These are phyloP conservation scores for Aspergillus fischeri DNA, from an alignment of 2,329 filamentous ascomycete species.

Conservation along the genomic window DNA sequence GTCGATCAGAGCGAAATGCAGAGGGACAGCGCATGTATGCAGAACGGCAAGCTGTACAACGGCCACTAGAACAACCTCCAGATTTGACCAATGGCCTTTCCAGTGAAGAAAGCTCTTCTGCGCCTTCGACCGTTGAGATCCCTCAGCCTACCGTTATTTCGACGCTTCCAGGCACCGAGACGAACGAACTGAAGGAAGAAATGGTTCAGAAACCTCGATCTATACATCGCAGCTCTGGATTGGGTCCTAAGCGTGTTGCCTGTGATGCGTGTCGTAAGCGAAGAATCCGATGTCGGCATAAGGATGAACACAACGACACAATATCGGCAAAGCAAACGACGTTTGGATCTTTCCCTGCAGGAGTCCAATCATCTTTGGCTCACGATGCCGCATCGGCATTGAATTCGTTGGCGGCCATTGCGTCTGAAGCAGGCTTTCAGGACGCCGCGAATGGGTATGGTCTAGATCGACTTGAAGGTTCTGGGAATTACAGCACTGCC, in stretches of 20 bases:
- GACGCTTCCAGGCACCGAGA: slow-evolving; percentile 10
- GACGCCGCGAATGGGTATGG: slow-evolving; percentile 20
- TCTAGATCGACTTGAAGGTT: slow-evolving; percentile 27
- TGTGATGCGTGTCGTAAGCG: slow-evolving; percentile 61
- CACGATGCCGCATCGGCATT: slow-evolving; percentile 38
- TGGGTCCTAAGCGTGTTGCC: slow-evolving; percentile 57
- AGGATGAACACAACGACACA: slow-evolving; percentile 46
- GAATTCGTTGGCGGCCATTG: slow-evolving; percentile 37
- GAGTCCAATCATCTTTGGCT: slow-evolving; percentile 29
- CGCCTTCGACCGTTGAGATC: slow-evolving; percentile 23
- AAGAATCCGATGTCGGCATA: slow-evolving; percentile 61
- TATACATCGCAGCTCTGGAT: slow-evolving; percentile 54
- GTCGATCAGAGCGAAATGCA: slow-evolving; percentile 53
- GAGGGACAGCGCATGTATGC: slow-evolving; percentile 38
- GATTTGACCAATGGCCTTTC: slow-evolving; percentile 13
- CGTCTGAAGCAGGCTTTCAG: slow-evolving; percentile 32
- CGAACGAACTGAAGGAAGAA: slow-evolving; percentile 24
- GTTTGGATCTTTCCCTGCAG: slow-evolving; percentile 27
- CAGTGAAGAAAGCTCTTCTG: slow-evolving; percentile 12
- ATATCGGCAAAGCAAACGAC: slow-evolving; percentile 25
- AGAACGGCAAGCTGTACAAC: slow-evolving; percentile 36
- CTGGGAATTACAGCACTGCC: slow-evolving; percentile 22
- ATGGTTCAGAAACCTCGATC: slow-evolving; percentile 34
- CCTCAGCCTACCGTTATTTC: slow-evolving; percentile 16
- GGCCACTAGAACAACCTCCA: slow-evolving; percentile 25